phyloP scores from a whole-genome alignment of 345 rosid species.

The Pelargonium nanum region DNA sequence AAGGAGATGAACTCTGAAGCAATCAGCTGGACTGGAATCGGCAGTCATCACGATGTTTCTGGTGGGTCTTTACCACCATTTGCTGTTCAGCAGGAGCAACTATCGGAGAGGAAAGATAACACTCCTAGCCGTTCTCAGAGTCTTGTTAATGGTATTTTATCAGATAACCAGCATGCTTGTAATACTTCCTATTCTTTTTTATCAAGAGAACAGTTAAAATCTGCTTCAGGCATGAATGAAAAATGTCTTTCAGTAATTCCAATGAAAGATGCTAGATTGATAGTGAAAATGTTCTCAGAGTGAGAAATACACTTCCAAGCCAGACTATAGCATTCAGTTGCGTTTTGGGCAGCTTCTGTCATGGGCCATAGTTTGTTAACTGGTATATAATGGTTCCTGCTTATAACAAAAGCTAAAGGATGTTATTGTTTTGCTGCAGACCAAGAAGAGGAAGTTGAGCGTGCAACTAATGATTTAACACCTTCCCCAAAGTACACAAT shows the following conservation, averaged over 20 bases:
- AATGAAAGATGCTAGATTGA: slow-evolving; percentile 16
- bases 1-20: slow-evolving; percentile 37
- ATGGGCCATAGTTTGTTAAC: neutral
- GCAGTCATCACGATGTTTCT: slow-evolving; percentile 27
- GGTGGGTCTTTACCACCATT: slow-evolving; percentile 23
- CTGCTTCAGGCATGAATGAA: slow-evolving; percentile 12
- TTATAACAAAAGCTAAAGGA: slow-evolving; percentile 14
- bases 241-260: slow-evolving; percentile 8
- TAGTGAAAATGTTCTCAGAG: too few relatives aligned
- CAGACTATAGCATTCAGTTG: slow-evolving; percentile 8
- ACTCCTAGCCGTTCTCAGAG: slow-evolving; percentile 25
- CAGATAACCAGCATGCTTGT: slow-evolving; percentile 19
- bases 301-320: too few relatives aligned
- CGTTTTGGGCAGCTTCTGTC: too few relatives aligned
- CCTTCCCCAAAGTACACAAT: slow-evolving; percentile 64
- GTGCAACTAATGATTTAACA: slow-evolving; percentile 23
- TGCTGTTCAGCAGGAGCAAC: slow-evolving; percentile 24
- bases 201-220: slow-evolving; percentile 15
- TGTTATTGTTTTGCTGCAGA: slow-evolving; percentile 27
- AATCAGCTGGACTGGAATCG: slow-evolving; percentile 36
- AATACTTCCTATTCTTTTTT: slow-evolving; percentile 7
- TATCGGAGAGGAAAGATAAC: slow-evolving; percentile 22
- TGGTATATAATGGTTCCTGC: neutral
- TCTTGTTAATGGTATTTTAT: slow-evolving; percentile 10
- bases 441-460: slow-evolving; percentile 46